Evolutionary conservation across 306 rosid species (phyloP).

Genomic region (barrel medic (Medicago truncatula)): DNA sequence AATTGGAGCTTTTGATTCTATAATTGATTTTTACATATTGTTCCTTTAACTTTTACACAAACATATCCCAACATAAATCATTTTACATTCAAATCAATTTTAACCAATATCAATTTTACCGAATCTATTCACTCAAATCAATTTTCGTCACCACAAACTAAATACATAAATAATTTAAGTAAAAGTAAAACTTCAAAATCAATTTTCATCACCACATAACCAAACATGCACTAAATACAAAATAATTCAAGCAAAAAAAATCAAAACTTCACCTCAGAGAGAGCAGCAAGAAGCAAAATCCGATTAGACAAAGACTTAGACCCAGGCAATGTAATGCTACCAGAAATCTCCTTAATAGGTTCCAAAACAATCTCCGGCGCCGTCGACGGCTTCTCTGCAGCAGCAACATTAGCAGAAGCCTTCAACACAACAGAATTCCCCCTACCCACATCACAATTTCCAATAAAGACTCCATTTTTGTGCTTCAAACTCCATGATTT

Average conservation of each 20-base stretch:
- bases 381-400: conserved; percentile 76
- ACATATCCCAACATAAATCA: no score
- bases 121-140: no score
- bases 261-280: conserved; percentile 73
- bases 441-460: conserved; percentile 42
- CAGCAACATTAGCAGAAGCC: conserved; percentile 72
- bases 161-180: no score
- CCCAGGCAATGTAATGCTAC: conserved; percentile 84
- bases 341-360: conserved; percentile 90
- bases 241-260: neutral
- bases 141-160: no score
- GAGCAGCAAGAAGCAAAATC: conserved; percentile 95
- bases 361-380: conserved; percentile 89
- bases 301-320: conserved; percentile 95
- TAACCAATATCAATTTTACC: no score
- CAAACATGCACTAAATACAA: neutral
- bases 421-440: conserved; percentile 29
- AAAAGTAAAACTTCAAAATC: no score
- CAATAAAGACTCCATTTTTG: conserved; percentile 41
- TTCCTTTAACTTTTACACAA: no score
- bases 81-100: no score
- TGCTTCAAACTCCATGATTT: conserved; percentile 55
- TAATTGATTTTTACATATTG: no score
- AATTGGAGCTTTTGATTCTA: no score
- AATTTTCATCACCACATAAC: no score